These are phyloP conservation scores for Geotrichum carabidarum DNA, from an alignment of 1,139 yeast genomes.

Conservation along the genomic window DNA sequence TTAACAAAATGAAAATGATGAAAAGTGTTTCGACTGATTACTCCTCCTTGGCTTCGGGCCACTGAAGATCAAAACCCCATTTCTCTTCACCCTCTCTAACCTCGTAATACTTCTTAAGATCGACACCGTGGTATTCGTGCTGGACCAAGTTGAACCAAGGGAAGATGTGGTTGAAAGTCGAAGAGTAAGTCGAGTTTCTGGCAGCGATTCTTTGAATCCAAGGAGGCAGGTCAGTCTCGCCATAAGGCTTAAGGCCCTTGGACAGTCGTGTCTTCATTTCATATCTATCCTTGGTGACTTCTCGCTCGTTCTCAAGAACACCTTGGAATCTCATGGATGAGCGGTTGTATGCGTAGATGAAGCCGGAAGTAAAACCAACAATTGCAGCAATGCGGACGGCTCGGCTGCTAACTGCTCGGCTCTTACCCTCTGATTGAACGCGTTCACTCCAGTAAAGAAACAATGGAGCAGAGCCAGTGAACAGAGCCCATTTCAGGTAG, in stretches of 20 bases:
- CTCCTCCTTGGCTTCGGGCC: constrained; percentile 23
- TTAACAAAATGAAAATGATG: constrained; percentile 1
- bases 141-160: constrained; percentile 82
- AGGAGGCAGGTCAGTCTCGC: constrained; percentile 53
- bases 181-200: constrained; percentile 74
- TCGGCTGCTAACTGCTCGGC: constrained; percentile 53
- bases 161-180: constrained; percentile 53
- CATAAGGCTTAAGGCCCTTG: constrained; percentile 62
- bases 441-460: constrained; percentile 58
- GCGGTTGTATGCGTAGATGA: constrained; percentile 56
- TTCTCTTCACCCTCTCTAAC: constrained; percentile 47
- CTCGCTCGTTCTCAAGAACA: constrained; percentile 65
- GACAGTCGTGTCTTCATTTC: constrained; percentile 67
- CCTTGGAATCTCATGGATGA: constrained; percentile 76
- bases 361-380: constrained; percentile 68
- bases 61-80: constrained; percentile 38
- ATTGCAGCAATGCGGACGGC: constrained; percentile 53
- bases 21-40: neutral
- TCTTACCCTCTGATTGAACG: constrained; percentile 48
- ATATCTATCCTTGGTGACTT: constrained; percentile 66
- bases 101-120: constrained; percentile 63
- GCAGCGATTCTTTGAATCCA: constrained; percentile 73
- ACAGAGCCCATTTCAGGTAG: constrained; percentile 58
- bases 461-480: constrained; percentile 60
- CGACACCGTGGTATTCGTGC: constrained; percentile 82